These are phyloP conservation scores for Solanum hybrid DNA, from an alignment of 305 asterid species.

Conservation along the genomic window DNA sequence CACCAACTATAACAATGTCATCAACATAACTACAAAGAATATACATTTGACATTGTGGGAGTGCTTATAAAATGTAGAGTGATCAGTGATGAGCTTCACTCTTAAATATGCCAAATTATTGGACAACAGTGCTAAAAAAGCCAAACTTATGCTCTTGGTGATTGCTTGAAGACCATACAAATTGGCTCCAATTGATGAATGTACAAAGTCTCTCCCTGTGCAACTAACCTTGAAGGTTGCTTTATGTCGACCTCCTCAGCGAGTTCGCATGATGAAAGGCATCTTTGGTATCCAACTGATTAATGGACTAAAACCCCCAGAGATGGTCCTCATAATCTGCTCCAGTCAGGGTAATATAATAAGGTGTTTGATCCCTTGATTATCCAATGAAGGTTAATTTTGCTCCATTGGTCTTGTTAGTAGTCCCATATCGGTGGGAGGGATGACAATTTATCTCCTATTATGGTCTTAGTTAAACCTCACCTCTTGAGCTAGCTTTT, in stretches of 20 bases:
- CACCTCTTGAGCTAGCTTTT: not conserved
- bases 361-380: not conserved
- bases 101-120: not conserved
- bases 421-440: not conserved
- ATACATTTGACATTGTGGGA: not conserved
- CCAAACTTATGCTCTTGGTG: not conserved
- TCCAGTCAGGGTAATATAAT: not conserved
- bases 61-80: not conserved
- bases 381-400: not conserved
- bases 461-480: not conserved
- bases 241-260: not conserved
- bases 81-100: not conserved
- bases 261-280: not conserved
- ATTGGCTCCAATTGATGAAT: not conserved
- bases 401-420: not conserved
- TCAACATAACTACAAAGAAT: not conserved
- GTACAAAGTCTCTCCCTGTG: not conserved
- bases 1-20: not conserved
- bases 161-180: not conserved
- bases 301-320: not conserved
- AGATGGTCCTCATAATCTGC: not conserved
- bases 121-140: not conserved
- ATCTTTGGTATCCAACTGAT: not conserved
- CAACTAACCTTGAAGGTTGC: not conserved
- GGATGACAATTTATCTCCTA: not conserved